Evolutionary conservation across 2,329 filamentous ascomycete species (phyloP).

Genomic region (Cadophora sp.): DNA sequence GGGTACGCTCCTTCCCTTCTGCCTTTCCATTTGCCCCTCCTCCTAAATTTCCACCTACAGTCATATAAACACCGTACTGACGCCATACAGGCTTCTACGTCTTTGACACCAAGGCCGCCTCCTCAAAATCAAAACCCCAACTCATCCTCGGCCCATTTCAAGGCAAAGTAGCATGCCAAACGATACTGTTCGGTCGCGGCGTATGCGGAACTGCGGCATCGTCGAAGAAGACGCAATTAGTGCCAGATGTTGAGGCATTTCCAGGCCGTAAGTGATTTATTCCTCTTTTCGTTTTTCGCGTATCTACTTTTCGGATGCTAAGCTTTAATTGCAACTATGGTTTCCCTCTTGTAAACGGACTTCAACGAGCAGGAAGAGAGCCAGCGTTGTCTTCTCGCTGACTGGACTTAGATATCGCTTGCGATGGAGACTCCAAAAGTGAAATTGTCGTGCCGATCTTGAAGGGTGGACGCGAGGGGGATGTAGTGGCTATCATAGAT

Average conservation of each 20-base stretch:
- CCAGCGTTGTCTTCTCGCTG: background rate
- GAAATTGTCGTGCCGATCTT: constrained; percentile 81
- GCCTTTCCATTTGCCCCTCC: background rate
- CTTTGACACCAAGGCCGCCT: constrained; percentile 54
- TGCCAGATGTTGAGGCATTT: constrained; percentile 74
- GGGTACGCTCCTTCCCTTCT: constrained; percentile 49
- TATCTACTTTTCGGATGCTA: background rate
- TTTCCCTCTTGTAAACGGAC: too few relatives aligned
- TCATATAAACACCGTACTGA: background rate
- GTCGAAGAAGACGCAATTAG: constrained; percentile 66
- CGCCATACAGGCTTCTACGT: constrained; percentile 72
- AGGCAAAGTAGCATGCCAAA: constrained; percentile 81
- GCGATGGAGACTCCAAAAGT: constrained; percentile 76
- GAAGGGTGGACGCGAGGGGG: constrained; percentile 38
- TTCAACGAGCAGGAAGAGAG: background rate
- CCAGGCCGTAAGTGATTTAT: constrained; percentile 62
- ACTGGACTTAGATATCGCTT: constrained; percentile 62
- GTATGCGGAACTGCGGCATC: constrained; percentile 77
- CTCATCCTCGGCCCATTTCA: constrained; percentile 83
- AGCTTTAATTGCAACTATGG: too few relatives aligned
- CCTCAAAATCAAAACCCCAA: constrained; percentile 44
- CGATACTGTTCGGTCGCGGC: constrained; percentile 73
- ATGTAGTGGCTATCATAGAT: constrained; percentile 78
- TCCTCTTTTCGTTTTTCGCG: background rate
- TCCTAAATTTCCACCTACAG: constrained; percentile 5